Percentiles rank a stretch among this genome's conserved stretches.
Conservation (phyloP, 2,329 filamentous ascomycete species). For the Pseudogymnoascus sp. region DNA sequence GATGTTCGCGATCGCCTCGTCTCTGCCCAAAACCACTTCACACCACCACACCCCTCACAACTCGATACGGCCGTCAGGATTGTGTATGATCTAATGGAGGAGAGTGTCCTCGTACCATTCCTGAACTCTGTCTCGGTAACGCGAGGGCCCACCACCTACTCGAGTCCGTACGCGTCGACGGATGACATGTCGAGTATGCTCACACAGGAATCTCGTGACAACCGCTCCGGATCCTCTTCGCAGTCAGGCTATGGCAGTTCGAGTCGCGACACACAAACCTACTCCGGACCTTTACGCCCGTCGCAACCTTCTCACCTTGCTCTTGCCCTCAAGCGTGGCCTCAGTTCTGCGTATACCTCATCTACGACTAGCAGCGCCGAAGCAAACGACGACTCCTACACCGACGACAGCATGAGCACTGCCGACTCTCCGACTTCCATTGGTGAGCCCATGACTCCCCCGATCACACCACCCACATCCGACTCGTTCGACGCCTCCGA, state of each 20-base stretch:
- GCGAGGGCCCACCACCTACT: constrained; percentile 20
- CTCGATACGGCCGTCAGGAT: constrained; percentile 79
- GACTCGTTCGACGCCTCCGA: not conserved
- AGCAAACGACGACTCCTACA: not conserved
- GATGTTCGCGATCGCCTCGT: constrained; percentile 78
- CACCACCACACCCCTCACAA: constrained; percentile 66
- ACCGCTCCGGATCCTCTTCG: not conserved
- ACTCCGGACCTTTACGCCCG: not conserved
- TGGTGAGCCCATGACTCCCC: constrained; percentile 8
- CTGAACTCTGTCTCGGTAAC: constrained; percentile 48
- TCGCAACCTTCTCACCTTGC: not conserved
- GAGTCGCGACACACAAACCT: not conserved
- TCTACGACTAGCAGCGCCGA: not conserved
- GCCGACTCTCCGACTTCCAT: not conserved
- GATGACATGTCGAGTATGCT: constrained; percentile 24
- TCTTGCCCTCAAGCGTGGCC: not conserved
- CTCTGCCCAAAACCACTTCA: constrained; percentile 48
- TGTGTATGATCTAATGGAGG: constrained; percentile 94
- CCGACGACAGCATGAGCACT: not conserved
- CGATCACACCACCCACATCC: not conserved
- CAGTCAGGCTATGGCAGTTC: not conserved
- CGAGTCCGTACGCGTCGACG: constrained; percentile 26
- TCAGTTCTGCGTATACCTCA: not conserved
- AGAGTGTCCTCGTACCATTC: constrained; percentile 89
- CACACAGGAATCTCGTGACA: not conserved